Base-by-base conservation (phyloP, 768 basidiomycete genomes). In the Tylopilus sp. region DNA sequence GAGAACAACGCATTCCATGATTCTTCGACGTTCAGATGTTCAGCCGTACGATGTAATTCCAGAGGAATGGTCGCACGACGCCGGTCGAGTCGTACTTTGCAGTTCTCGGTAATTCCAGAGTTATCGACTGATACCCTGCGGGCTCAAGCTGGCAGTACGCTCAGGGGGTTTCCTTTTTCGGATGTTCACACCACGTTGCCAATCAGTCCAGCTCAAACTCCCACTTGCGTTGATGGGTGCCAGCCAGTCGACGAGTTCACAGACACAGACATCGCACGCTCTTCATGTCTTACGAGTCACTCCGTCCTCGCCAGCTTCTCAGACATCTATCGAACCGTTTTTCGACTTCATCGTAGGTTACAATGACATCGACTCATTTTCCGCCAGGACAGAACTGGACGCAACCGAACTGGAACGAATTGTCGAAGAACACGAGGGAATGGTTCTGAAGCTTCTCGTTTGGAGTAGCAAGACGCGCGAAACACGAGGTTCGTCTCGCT, bases 291-390 rank as follows among this genome's bases (percentile, higher is more conserved):
- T 97, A 51, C 85, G 94, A 50, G 93, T 97, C 28, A 92, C 92
- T 2, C 88, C 92, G 2, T 80, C 80, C 6, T 94, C 91, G 1
- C 97, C 97, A 7, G 92, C 96, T 1, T 90, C 90, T 1, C 78
- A 85, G 54, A 91, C 92, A 89, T 65, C 80, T 80, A 76, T 86
- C 34, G 85, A 88, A 66, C 90, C 96, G 4, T 95, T 93, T 74
- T 99, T 99, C 63, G 97, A 98, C 75, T 98, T 97, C 68, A 81
- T 99, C 21, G 85, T 97, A 37, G 97, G 96, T 11, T 88, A 92
- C 52, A 70, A 70, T 38, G 85, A 92, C 65, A 89, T 89, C 9
- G 82, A 83, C 56, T 76, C 78, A 21, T 69, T 70, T 28, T 71
- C 76, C 22, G 63, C 64, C 5, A 76, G 76, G 49, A 78, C 77